Base-by-base conservation (phyloP, 495 filamentous ascomycete species). In the Trichoderma virens region DNA sequence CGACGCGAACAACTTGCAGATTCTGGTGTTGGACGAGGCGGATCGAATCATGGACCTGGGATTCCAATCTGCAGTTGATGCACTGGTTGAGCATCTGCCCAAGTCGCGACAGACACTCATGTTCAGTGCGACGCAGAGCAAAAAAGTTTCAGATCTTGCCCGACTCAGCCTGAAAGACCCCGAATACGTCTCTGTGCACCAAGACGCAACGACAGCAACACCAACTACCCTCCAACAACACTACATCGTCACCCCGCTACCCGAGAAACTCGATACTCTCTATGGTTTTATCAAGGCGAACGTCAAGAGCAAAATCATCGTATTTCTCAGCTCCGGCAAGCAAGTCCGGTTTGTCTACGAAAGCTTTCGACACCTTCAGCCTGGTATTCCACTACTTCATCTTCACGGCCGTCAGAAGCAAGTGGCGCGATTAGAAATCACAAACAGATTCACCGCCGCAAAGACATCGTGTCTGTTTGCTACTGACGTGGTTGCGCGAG, bases 31-130 rank as follows among this genome's bases (percentile, higher is more conserved):
- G 65, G 94, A 99, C 69, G 94, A 99, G 71, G 94, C 94, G 4
- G 94, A 99, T 71, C 84, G 94, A 34, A 97, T 98, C 68, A 83
- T 99, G 82, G 94, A 99, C 73, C 95, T 97, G 92, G 94, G 94
- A 13, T 99, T 99, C 73, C 90, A 96, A 73, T 80, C 83, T 16
- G 89, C 90, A 0, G 85, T 99, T 16, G 94, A 99, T 74, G 94
- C 94, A 4, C 93, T 99, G 45, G 75, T 99, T 35, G 91, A 94
- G 62, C 93, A 97, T 74, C 82, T 99, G 0, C 94, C 94, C 2
- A 88, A 87, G 68, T 79, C 86, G 43, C 83, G 95, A 64, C 94
- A 99, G 77, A 98, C 94, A 0, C 79, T 99, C 67, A 82, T 99
- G 0, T 99, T 98, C 79, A 93, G 89, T 73, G 94, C 94, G 2